Evolutionary conservation across 768 basidiomycete species (phyloP), one percentile per base, ranked within the genome.

Genomic region (Tricholoma hemisulphureum): DNA sequence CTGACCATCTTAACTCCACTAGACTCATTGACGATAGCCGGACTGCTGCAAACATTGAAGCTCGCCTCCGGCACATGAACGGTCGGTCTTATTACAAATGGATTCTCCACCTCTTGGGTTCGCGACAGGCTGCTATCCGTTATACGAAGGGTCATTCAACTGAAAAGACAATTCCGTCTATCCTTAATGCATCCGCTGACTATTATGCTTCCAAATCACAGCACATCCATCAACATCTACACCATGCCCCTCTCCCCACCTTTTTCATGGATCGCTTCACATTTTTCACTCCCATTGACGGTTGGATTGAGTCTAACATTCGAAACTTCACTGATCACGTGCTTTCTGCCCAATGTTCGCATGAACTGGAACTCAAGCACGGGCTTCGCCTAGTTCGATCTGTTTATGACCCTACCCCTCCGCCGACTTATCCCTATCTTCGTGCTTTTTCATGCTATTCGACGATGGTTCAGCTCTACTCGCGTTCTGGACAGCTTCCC

Each of bases 1-100:
- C 68, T 1, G 68, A 71, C 41, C 68, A 71, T 23, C 59, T 69
- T 1, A 69, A 69, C 41, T 59, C 68, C 0, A 59, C 64, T 0
- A 50, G 63, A 0, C 46, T 70, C 1, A 61, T 71, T 5, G 51
- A 62, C 1, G 65, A 67, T 43, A 56, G 60, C 23, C 37, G 43
- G 2, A 55, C 59, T 1, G 50, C 65, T 1, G 46, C n/a, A 1
- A 50, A 66, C 20, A 46, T 55, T 31, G 57, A 62, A n/a, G 55
- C n/a, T 4, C 34, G 31, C 0, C 34, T 59, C 11, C 43, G 60
- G 0, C 61, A 46, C 34, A 65, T 66, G 65, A 67, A 65, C 39
- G 63, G 67, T 8, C 29, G 66, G 0, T 65, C 64, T 0, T 67
- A 67, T 23, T 67, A 67, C 26, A 54, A 61, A 16, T 69, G 70